Evolutionary conservation across 2,329 filamentous ascomycete species (phyloP), one percentile per base, ranked within the genome.

Genomic region (Colletotrichum chrysophilum): DNA sequence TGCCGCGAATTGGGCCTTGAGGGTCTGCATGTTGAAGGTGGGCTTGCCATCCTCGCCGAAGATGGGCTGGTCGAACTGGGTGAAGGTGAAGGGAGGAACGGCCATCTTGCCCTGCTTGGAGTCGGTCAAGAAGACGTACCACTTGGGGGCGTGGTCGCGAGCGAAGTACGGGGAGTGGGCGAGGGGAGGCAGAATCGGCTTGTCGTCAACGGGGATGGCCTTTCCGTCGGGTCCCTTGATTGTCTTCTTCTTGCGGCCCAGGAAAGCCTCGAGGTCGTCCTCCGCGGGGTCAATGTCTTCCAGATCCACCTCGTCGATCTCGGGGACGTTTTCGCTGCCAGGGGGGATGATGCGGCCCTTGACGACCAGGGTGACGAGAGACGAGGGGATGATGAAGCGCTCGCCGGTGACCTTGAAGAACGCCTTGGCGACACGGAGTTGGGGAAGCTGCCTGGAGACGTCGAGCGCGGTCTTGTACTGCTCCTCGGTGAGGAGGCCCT

Each of bases 351-450:
- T 94, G 71, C 97, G 95, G 36, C 94, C 96, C 88, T 99, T 99
- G 83, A 99, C 92, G 67, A 99, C 95, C 34, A 99, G 93, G 77
- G 96, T 96, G 26, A 98, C 96, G 48, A 99, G 91, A 72, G 96
- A 98, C 74, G 94, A 95, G 8, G 97, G 96, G 36, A 96, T 98
- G 81, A 99, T 95, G 84, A 94, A 94, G 79, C 94, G 95, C 86
- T 99, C 97, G 82, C 97, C 97, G 68, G 95, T 93, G 61, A 99
- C 97, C 89, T 99, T 99, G 92, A 99, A 99, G 86, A 98, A 99
- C 9, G 96, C 95, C 87, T 96, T 97, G 81, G 95, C 95, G 13
- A 99, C 92, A 74, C 94, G 91, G 71, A 99, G 89, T 78, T 92
- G 91, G 2, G 97, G 97, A 32, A 99, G 89, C 85, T 98, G 95